Conservation (phyloP, 2,329 filamentous ascomycete genomes). For the Scedosporium boydii region DNA sequence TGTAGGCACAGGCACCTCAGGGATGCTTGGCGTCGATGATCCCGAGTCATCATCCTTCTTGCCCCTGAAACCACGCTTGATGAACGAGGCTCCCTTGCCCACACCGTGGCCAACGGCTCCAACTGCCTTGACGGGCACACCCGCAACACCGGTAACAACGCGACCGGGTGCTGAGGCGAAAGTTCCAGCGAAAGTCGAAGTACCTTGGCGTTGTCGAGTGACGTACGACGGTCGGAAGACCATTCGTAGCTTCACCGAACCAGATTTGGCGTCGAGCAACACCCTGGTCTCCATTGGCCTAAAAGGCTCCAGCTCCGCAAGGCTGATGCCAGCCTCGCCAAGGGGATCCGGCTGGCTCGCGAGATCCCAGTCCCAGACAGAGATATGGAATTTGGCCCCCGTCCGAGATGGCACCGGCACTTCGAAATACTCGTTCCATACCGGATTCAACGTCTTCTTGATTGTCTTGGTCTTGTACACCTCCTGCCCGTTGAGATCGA, state of each 20-base stretch:
- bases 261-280: constrained; percentile 79
- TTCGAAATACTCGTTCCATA: constrained; percentile 96
- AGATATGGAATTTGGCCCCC: constrained; percentile 70
- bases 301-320: constrained; percentile 79
- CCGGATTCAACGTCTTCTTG: constrained; percentile 92
- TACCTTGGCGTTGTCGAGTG: constrained; percentile 75
- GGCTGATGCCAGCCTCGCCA: constrained; percentile 66
- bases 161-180: constrained; percentile 76
- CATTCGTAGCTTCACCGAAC: constrained; percentile 70
- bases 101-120: constrained; percentile 67
- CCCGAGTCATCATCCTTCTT: constrained; percentile 53
- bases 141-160: constrained; percentile 71
- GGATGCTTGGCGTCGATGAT: constrained; percentile 31
- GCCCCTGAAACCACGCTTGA: constrained; percentile 73
- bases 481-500: constrained; percentile 79
- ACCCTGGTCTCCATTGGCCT: constrained; percentile 65
- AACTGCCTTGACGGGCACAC: constrained; percentile 88
- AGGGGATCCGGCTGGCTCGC: constrained; percentile 88
- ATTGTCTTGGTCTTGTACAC: constrained; percentile 91
- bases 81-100: constrained; percentile 81
- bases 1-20: constrained; percentile 31
- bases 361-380: constrained; percentile 94
- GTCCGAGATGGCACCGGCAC: constrained; percentile 73
- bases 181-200: constrained; percentile 84
- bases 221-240: constrained; percentile 93